Evolutionary conservation across 2,329 filamentous ascomycete species (phyloP).

Genomic region (Thielaviopsis populi): DNA sequence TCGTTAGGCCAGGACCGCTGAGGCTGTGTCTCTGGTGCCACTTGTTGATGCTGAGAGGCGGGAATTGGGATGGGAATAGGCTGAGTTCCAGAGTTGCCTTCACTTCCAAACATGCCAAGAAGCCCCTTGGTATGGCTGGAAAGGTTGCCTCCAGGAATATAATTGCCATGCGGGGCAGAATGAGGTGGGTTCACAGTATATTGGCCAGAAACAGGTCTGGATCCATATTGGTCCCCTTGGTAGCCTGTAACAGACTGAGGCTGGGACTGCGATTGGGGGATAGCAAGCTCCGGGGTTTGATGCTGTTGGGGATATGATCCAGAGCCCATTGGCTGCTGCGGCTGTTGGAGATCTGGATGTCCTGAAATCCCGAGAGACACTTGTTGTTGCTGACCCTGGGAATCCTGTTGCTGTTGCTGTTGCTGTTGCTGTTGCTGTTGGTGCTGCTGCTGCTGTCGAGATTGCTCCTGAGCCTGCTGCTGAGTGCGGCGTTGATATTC

Average conservation of each 20-base stretch:
- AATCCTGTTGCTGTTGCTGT: constrained; percentile 13
- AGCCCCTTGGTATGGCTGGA: constrained; percentile 26
- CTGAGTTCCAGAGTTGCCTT: constrained; percentile 19
- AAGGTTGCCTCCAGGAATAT: constrained; percentile 18
- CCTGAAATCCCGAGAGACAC: background rate
- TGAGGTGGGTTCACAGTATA: constrained; percentile 7
- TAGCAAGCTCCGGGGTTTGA: background rate
- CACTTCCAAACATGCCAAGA: constrained; percentile 26
- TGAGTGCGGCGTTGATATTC: constrained; percentile 17
- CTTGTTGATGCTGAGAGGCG: background rate
- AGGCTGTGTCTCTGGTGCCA: background rate
- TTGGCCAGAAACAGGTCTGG: constrained; percentile 13
- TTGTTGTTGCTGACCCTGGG: constrained; percentile 7
- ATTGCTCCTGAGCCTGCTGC: constrained; percentile 10
- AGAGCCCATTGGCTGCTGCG: background rate
- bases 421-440: constrained; percentile 21
- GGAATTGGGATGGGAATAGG: constrained; percentile 8
- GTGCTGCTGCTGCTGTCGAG: constrained; percentile 18
- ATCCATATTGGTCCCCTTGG: constrained; percentile 2
- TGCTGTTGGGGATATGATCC: constrained; percentile 10
- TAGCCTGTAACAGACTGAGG: constrained; percentile 9
- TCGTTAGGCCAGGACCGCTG: constrained; percentile 13
- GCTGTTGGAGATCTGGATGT: background rate
- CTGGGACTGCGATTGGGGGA: constrained; percentile 12
- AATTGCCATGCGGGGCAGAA: background rate